phyloP scores from a whole-genome alignment of 108 stramenopile genomes.

The Mayamaea pseudoterrestris region DNA sequence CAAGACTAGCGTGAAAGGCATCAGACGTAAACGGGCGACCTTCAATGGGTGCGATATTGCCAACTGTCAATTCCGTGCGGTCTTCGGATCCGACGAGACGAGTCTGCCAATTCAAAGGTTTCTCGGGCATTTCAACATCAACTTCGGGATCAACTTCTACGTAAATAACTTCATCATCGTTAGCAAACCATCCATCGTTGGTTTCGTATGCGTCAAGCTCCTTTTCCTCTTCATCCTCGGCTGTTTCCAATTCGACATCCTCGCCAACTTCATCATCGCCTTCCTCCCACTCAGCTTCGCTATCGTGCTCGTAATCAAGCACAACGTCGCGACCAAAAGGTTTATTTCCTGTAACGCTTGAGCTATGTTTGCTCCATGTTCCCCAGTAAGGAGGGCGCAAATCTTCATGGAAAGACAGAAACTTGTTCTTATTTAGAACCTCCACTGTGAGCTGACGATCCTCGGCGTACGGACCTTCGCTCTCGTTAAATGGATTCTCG shows the following conservation, averaged over 20 bases:
- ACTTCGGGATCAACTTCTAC: constrained; percentile 53
- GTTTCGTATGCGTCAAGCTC: constrained; percentile 29
- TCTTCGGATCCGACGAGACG: neutral
- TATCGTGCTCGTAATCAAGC: constrained; percentile 80
- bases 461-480: constrained; percentile 62
- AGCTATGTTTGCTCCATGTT: constrained; percentile 82
- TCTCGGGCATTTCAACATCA: constrained; percentile 54
- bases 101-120: constrained; percentile 32
- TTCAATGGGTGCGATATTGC: constrained; percentile 8
- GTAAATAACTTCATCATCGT: constrained; percentile 67
- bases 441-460: constrained; percentile 24
- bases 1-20: neutral
- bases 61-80: neutral
- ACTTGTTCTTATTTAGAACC: constrained; percentile 66
- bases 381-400: constrained; percentile 77
- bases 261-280: constrained; percentile 80
- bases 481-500: constrained; percentile 18
- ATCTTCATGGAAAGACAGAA: constrained; percentile 75
- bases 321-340: constrained; percentile 65
- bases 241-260: constrained; percentile 49
- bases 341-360: constrained; percentile 46
- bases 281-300: constrained; percentile 89
- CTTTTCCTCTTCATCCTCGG: constrained; percentile 53
- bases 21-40: neutral
- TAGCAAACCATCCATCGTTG: constrained; percentile 71